phyloP scores from a whole-genome alignment of 345 rosid genomes.

The Euclidium syriacum region DNA sequence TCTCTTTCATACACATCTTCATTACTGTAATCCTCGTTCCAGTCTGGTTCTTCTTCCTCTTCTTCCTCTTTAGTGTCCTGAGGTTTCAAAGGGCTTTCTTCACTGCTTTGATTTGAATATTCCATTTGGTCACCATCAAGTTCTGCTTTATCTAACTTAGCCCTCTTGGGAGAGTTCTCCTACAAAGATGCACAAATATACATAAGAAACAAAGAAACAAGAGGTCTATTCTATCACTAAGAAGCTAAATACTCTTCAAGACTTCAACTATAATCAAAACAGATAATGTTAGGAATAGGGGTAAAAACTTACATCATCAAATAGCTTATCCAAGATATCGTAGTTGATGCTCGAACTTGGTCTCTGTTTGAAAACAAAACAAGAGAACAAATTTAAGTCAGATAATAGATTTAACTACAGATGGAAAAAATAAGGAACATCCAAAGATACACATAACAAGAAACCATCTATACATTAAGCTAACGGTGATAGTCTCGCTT shows the following conservation, averaged over 20 bases:
- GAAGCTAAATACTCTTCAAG: not conserved
- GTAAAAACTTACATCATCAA: constrained; percentile 25
- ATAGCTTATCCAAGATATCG: constrained; percentile 27
- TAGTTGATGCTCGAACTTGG: constrained; percentile 20
- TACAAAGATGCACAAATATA: constrained; percentile 17
- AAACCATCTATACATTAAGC: not conserved
- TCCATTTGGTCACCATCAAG: not conserved
- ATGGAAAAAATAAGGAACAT: not conserved
- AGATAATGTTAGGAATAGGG: not conserved
- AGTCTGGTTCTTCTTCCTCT: constrained; percentile 10
- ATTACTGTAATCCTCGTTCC: constrained; percentile 2
- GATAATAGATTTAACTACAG: not conserved
- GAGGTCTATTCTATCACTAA: not conserved
- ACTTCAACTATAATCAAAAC: too few species aligned
- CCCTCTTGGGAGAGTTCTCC: constrained; percentile 24
- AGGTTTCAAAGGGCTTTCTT: constrained; percentile 2
- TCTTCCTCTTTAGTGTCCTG: not conserved
- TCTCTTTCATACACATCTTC: constrained; percentile 13
- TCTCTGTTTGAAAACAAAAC: constrained; percentile 16
- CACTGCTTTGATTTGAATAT: constrained; percentile 11
- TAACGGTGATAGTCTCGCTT: not conserved
- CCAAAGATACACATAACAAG: not conserved
- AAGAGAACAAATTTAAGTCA: not conserved
- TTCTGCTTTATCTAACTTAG: constrained; percentile 4
- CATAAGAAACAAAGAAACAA: constrained; percentile 14